Base-by-base conservation (phyloP, 202 grass and related monocot species). In the Carex arenaria region DNA sequence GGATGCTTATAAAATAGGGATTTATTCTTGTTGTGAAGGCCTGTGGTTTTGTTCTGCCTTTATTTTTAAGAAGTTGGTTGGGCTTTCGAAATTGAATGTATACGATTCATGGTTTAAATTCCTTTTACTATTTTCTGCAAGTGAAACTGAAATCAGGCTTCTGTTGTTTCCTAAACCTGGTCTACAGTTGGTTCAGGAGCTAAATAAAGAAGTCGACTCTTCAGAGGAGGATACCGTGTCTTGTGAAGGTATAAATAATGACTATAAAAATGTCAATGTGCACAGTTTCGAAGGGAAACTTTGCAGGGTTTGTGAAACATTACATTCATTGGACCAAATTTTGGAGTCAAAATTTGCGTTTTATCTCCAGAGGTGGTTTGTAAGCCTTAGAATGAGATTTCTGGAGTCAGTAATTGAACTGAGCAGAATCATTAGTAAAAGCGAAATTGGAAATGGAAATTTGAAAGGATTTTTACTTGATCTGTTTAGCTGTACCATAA, bases 311-410 rank as follows among this genome's bases (percentile, higher is more conserved):
- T 86, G 85, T 78, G 63, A 83, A 52, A 91, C 89, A 84, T 89
- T 64, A 84, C 84, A 66, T 40, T 95, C 90, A 84, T 83, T 78
- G 84, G 90, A 86, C 75, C 79, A 90, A 66, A 64, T 69, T 81
- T 86, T 94, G 85, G 34, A 61, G 65, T 72, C 86, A 65, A 82
- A 86, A 73, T n/a, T 15, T 53, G 74, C 85, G 10, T 89, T 90
- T 67, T 85, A 86, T 85, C 90, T 98, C 82, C 92, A 98, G 77
- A 89, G 90, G 77, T 98, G 92, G 95, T 94, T 98, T 77, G 87
- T 94, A 60, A 86, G 83, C 83, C 90, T 98, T 30, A 93, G 92
- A 72, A 86, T 75, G 67, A 88, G 88, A 26, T 94, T 86, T 87
- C 61, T 94, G 52, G 86, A 90, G 15, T 84, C 84, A 42, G n/a